A percentile compares a stretch with the other conserved stretches of the same genome.
Conservation (phyloP, 495 filamentous ascomycete species). For the Viridothelium virens region DNA sequence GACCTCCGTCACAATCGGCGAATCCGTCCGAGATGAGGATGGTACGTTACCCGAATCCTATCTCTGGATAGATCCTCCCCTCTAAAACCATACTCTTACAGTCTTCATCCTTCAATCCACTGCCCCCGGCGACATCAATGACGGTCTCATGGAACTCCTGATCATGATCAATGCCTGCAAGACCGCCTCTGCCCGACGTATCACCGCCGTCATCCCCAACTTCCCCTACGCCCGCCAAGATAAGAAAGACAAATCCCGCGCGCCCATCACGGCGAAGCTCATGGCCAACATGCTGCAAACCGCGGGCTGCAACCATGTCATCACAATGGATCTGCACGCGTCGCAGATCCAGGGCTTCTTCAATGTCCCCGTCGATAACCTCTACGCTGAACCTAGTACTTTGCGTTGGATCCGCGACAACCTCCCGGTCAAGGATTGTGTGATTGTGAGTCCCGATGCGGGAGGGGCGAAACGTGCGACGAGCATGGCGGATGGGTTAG, state of each 20-base stretch:
- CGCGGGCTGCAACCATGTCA: slow-evolving; percentile 58
- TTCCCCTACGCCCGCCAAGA: slow-evolving; percentile 99
- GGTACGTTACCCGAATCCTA: slow-evolving; percentile 40
- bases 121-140: slow-evolving; percentile 92
- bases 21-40: slow-evolving; percentile 95
- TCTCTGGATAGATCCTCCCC: background rate
- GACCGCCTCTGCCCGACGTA: slow-evolving; percentile 85
- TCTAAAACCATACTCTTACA: slow-evolving; percentile 25
- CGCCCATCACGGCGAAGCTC: slow-evolving; percentile 82
- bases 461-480: slow-evolving; percentile 95
- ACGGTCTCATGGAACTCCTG: slow-evolving; percentile 95
- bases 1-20: slow-evolving; percentile 92
- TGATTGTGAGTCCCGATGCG: slow-evolving; percentile 94
- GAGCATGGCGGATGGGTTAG: slow-evolving; percentile 89
- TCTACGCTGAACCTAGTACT: slow-evolving; percentile 92
- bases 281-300: slow-evolving; percentile 98
- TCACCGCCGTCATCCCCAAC: slow-evolving; percentile 90
- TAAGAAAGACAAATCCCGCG: slow-evolving; percentile 95
- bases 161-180: slow-evolving; percentile 99
- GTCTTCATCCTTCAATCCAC: slow-evolving; percentile 97
- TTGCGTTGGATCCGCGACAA: slow-evolving; percentile 87
- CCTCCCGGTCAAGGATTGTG: slow-evolving; percentile 69
- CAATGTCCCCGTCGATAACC: slow-evolving; percentile 93
- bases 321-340: slow-evolving; percentile 54
- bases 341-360: slow-evolving; percentile 89